Evolutionary conservation across 2,329 filamentous ascomycete species (phyloP).

Genomic region (Malbranchea cinnamomea): DNA sequence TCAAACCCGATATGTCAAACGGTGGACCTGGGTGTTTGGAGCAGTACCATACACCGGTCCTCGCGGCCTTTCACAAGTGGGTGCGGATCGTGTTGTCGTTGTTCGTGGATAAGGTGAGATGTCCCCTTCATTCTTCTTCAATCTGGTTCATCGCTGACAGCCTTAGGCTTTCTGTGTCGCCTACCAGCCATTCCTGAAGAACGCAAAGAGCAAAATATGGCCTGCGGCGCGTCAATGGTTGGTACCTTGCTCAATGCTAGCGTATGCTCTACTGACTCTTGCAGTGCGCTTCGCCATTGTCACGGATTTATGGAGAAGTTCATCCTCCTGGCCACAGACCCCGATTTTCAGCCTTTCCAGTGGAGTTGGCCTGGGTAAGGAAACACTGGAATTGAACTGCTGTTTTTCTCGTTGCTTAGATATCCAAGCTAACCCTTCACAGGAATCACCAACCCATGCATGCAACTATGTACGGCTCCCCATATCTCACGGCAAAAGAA

Average conservation of each 20-base stretch:
- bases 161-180: constrained; percentile 30
- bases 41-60: constrained; percentile 29
- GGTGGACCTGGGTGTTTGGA: constrained; percentile 25
- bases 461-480: constrained; percentile 23
- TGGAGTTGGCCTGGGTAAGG: constrained; percentile 33
- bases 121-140: neutral
- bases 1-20: constrained; percentile 20
- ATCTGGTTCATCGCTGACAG: constrained; percentile 6
- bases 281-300: constrained; percentile 30
- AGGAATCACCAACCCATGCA: constrained; percentile 31
- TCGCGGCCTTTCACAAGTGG: constrained; percentile 33
- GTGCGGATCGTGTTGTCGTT: constrained; percentile 29
- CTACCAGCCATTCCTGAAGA: constrained; percentile 35
- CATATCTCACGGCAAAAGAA: no score
- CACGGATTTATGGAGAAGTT: constrained; percentile 36
- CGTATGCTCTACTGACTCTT: neutral
- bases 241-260: constrained; percentile 1
- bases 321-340: constrained; percentile 31
- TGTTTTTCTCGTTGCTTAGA: neutral
- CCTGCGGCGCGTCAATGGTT: constrained; percentile 31
- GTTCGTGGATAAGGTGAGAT: constrained; percentile 28
- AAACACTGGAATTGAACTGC: no score
- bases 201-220: constrained; percentile 33
- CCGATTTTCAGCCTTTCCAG: constrained; percentile 33
- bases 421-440: constrained; percentile 8